These are phyloP conservation scores for Ogataea dorogensis DNA, from an alignment of 805 yeast genomes.

Conservation along the genomic window DNA sequence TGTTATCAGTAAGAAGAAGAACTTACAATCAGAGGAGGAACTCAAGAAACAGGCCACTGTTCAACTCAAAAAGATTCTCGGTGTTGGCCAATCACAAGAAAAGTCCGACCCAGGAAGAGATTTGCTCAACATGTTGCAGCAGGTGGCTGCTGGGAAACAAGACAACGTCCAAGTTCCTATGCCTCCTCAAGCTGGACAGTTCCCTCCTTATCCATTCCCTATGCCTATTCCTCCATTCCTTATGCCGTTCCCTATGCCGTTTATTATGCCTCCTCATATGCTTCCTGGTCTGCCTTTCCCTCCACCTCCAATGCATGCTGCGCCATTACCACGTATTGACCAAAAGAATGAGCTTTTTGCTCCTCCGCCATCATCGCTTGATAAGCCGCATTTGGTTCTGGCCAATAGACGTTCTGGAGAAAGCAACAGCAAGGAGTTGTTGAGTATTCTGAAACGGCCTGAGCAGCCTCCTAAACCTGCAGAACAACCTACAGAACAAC, in stretches of 20 bases:
- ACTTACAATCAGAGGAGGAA: slow-evolving; percentile 50
- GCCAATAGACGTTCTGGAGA: slow-evolving; percentile 31
- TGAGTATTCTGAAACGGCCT: slow-evolving; percentile 27
- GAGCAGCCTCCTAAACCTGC: slow-evolving; percentile 1
- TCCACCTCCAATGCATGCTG: slow-evolving; percentile 8
- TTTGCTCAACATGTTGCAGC: slow-evolving; percentile 58
- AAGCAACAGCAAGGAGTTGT: slow-evolving; percentile 33
- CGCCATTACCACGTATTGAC: slow-evolving; percentile 11
- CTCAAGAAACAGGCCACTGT: slow-evolving; percentile 62
- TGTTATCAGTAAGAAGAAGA: slow-evolving; percentile 57
- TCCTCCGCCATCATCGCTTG: slow-evolving; percentile 34
- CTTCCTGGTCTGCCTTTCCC: slow-evolving; percentile 15
- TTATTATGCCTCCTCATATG: slow-evolving; percentile 16
- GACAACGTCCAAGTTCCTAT: slow-evolving; percentile 15
- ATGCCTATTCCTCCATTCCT: slow-evolving; percentile 26
- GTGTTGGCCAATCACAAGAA: slow-evolving; percentile 43
- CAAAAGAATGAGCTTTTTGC: slow-evolving; percentile 20
- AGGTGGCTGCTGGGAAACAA: slow-evolving; percentile 38
- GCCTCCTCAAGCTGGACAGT: slow-evolving; percentile 18
- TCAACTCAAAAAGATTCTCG: slow-evolving; percentile 62
- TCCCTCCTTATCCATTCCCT: slow-evolving; percentile 26
- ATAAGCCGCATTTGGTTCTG: slow-evolving; percentile 32
- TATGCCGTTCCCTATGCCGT: slow-evolving; percentile 18
- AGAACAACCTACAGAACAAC: slow-evolving; percentile 1
- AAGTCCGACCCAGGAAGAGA: slow-evolving; percentile 74